phyloP scores from a whole-genome alignment of 306 rosid genomes.

The Cucurbita maxima region DNA sequence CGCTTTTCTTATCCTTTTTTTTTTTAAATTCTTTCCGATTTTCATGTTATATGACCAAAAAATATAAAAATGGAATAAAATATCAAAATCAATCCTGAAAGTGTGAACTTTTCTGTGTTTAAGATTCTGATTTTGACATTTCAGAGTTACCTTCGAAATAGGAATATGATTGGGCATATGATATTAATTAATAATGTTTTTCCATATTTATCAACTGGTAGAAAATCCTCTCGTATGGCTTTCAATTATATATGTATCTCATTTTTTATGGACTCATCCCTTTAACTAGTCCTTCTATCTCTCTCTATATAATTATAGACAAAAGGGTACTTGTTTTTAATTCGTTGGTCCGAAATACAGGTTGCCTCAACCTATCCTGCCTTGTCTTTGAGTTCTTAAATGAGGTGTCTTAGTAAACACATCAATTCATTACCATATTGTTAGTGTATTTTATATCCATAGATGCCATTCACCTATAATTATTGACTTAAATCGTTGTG shows the following conservation, averaged over 20 bases:
- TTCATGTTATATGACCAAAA: constrained; percentile 9
- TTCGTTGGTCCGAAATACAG: neutral
- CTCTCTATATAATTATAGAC: neutral
- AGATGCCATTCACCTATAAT: neutral
- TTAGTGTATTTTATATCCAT: neutral
- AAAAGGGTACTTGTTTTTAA: neutral
- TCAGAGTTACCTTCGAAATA: constrained; percentile 23
- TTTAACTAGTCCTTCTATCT: neutral
- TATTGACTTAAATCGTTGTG: neutral
- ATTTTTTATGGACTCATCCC: neutral
- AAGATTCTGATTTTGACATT: constrained; percentile 33
- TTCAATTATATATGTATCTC: neutral
- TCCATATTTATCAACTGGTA: neutral
- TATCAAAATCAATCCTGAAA: constrained; percentile 9
- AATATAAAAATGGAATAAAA: neutral
- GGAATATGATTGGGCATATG: constrained; percentile 18
- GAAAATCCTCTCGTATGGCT: neutral
- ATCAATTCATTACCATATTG: neutral
- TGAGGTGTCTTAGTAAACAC: neutral
- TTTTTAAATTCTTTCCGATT: neutral
- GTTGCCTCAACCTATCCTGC: neutral
- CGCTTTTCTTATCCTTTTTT: neutral
- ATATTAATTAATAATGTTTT: constrained; percentile 7
- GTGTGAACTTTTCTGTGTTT: constrained; percentile 13
- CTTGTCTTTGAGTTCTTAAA: neutral